Evolutionary conservation across 2,329 filamentous ascomycete species (phyloP).

Genomic region (Nemania diffusa): DNA sequence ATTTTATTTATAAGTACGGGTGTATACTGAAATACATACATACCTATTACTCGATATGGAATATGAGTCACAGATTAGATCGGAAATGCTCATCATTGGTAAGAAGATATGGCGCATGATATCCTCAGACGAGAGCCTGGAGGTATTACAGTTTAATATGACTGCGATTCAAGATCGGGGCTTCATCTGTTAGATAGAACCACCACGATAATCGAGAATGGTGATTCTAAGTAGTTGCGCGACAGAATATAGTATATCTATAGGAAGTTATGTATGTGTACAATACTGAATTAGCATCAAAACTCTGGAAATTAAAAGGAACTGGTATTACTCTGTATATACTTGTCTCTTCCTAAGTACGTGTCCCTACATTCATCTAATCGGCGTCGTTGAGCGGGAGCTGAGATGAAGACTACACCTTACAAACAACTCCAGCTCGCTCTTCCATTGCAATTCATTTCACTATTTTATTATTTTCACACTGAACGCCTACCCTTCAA

Average conservation of each 20-base stretch:
- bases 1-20: background rate
- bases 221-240: background rate
- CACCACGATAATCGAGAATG: background rate
- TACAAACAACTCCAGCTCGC: no score
- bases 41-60: background rate
- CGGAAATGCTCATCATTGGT: background rate
- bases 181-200: background rate
- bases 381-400: background rate
- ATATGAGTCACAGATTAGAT: background rate
- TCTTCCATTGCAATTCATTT: no score
- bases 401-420: no score
- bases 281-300: no score
- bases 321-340: no score
- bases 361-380: background rate
- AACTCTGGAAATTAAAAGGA: no score
- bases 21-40: background rate
- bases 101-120: background rate
- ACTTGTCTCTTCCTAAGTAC: no score
- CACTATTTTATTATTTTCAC: no score
- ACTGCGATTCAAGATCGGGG: no score
- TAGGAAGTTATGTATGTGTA: no score
- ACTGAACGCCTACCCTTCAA: no score
- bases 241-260: background rate
- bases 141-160: background rate
- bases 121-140: background rate